These are phyloP conservation scores for Lupinus albus DNA, from an alignment of 306 rosid genomes.

Conservation along the genomic window DNA sequence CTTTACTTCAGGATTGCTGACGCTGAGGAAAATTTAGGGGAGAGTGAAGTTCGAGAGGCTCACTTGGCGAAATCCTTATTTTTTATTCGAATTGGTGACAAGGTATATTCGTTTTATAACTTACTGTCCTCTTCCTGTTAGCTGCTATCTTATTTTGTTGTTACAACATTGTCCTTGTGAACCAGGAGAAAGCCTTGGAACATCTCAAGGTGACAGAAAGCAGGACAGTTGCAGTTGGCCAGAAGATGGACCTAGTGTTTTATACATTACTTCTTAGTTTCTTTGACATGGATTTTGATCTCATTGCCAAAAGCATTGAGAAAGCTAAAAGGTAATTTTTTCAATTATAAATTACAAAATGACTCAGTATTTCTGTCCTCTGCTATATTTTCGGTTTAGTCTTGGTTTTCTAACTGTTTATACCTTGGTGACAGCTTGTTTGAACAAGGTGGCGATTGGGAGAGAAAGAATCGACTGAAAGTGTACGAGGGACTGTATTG, in stretches of 20 bases:
- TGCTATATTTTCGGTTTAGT: conserved; percentile 16
- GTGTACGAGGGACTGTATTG: conserved; percentile 93
- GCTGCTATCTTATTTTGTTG: conserved; percentile 26
- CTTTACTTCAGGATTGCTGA: conserved; percentile 78
- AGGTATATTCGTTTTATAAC: conserved; percentile 56
- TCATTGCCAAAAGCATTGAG: conserved; percentile 91
- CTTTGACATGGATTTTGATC: conserved; percentile 95
- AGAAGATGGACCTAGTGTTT: conserved; percentile 96
- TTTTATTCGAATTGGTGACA: conserved; percentile 86
- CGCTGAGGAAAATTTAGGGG: conserved; percentile 96
- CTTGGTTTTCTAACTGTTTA: conserved; percentile 43
- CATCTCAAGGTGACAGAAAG: conserved; percentile 91
- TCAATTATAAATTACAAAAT: background rate
- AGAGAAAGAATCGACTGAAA: conserved; percentile 92
- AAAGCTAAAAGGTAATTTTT: conserved; percentile 72
- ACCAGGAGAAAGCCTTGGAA: conserved; percentile 86
- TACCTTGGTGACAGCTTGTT: conserved; percentile 66
- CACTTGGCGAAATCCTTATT: conserved; percentile 91
- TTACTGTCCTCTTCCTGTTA: conserved; percentile 12
- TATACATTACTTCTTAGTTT: conserved; percentile 89
- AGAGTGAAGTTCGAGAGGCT: conserved; percentile 99
- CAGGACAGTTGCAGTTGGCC: conserved; percentile 97
- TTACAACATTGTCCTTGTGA: conserved; percentile 31
- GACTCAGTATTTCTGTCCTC: conserved; percentile 6
- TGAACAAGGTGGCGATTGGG: conserved; percentile 99